phyloP scores from a whole-genome alignment of 805 yeast species.

The Starmerella bombi region DNA sequence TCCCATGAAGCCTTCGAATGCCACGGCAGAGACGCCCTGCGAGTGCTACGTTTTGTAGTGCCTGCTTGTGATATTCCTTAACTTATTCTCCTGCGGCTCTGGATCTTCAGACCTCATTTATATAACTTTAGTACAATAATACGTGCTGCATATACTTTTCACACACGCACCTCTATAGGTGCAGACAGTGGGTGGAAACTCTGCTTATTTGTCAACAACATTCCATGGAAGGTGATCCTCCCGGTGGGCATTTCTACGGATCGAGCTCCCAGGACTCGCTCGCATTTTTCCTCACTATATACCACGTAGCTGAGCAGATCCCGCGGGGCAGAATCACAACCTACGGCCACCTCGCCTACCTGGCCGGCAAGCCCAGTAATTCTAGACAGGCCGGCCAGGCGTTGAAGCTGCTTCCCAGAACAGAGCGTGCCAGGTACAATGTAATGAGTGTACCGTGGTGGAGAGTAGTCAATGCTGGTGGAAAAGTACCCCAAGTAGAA shows the following conservation, averaged over 20 bases:
- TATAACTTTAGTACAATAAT: background rate
- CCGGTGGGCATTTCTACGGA: conserved; percentile 15
- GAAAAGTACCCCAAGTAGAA: conserved; percentile 41
- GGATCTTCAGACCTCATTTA: conserved; percentile 1
- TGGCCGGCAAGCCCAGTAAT: conserved; percentile 48
- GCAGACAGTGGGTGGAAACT: no score
- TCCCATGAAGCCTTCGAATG: background rate
- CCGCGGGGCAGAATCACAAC: conserved; percentile 55
- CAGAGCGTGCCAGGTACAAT: conserved; percentile 22
- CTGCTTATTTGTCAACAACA: no score
- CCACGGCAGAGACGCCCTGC: background rate
- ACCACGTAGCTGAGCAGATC: conserved; percentile 37
- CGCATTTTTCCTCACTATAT: conserved; percentile 51
- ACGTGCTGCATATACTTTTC: no score
- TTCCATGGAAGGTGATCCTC: no score
- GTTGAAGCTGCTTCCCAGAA: conserved; percentile 38
- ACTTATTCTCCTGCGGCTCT: conserved; percentile 3
- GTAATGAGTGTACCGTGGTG: conserved; percentile 57
- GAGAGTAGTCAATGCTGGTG: conserved; percentile 57
- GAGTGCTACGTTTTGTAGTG: background rate
- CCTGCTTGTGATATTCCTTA: conserved; percentile 1
- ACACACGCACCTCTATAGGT: no score
- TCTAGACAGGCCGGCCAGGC: conserved; percentile 67
- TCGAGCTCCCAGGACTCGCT: conserved; percentile 34
- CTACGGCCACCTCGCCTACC: conserved; percentile 64